phyloP scores from a whole-genome alignment of 1,284 basidiomycete species.

The Malassezia globosa region DNA sequence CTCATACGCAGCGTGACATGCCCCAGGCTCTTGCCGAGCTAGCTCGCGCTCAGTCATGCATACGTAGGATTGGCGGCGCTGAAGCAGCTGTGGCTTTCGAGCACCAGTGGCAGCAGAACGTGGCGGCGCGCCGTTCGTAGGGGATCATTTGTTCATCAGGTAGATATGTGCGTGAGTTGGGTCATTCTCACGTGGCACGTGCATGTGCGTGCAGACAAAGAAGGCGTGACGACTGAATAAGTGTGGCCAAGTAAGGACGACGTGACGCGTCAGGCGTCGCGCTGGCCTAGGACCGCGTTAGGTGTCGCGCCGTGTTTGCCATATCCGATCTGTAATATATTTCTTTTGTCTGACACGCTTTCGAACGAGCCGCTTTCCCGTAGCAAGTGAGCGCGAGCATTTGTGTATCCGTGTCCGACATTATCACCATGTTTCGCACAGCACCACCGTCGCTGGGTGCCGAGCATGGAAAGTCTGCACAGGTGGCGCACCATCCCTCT shows the following conservation, averaged over 20 bases:
- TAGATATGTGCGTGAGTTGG: too few species aligned
- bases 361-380: background rate
- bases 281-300: too few species aligned
- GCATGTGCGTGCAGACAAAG: too few species aligned
- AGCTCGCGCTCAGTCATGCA: conserved; percentile 2
- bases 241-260: too few species aligned
- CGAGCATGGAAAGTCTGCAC: conserved; percentile 6
- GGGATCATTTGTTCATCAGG: too few species aligned
- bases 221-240: too few species aligned
- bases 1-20: conserved; percentile 3
- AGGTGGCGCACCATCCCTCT: conserved; percentile 24
- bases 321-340: background rate
- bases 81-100: conserved; percentile 8
- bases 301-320: background rate
- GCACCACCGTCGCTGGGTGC: conserved; percentile 1
- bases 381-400: background rate
- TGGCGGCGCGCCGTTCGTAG: background rate
- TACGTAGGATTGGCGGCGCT: conserved; percentile 3
- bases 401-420: background rate
- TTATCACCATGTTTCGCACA: conserved; percentile 15
- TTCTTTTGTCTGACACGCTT: background rate
- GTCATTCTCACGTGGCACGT: too few species aligned
- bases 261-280: too few species aligned
- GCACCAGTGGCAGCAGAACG: conserved; percentile 5
- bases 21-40: conserved; percentile 1